Evolutionary conservation across 2,329 filamentous ascomycete species (phyloP).

Genomic region (Zymoseptoria passerinii): DNA sequence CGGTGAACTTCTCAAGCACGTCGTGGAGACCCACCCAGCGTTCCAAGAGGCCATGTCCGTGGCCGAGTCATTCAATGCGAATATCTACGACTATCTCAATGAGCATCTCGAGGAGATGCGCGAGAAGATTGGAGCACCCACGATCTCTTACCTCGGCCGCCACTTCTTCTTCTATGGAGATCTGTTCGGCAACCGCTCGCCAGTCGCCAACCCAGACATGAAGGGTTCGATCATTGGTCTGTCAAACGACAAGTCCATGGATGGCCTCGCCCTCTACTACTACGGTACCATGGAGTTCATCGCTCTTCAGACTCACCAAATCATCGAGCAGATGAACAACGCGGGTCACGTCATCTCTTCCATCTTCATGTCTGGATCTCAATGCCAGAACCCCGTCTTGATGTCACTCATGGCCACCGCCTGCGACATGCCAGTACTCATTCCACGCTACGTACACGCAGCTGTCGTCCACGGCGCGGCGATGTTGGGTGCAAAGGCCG

Average conservation of each 20-base stretch:
- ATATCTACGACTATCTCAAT: conserved; percentile 94
- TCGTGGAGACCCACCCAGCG: conserved; percentile 89
- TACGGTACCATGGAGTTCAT: conserved; percentile 98
- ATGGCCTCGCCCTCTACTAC: conserved; percentile 84
- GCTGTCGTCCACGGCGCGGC: conserved; percentile 97
- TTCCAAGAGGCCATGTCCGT: conserved; percentile 71
- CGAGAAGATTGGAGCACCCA: conserved; percentile 60
- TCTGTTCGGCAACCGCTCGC: conserved; percentile 91
- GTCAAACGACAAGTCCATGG: conserved; percentile 75
- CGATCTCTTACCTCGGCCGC: conserved; percentile 74
- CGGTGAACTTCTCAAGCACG: conserved; percentile 85
- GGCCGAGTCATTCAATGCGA: conserved; percentile 72
- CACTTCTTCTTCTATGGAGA: conserved; percentile 99
- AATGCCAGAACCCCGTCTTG: conserved; percentile 90
- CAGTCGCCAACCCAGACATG: conserved; percentile 89
- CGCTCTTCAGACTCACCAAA: conserved; percentile 90
- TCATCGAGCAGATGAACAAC: conserved; percentile 87
- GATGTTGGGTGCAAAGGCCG: conserved; percentile 97
- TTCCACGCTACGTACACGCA: conserved; percentile 87
- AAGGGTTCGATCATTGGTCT: conserved; percentile 81
- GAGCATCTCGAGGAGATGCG: conserved; percentile 71
- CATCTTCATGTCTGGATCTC: conserved; percentile 98
- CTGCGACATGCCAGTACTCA: conserved; percentile 85
- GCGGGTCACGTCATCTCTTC: conserved; percentile 79
- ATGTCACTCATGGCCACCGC: conserved; percentile 87